Percentiles rank a stretch among this genome's conserved stretches.
phyloP scores from a whole-genome alignment of 2,329 filamentous ascomycete species.

The Ceratocystiopsis brevicomis region DNA sequence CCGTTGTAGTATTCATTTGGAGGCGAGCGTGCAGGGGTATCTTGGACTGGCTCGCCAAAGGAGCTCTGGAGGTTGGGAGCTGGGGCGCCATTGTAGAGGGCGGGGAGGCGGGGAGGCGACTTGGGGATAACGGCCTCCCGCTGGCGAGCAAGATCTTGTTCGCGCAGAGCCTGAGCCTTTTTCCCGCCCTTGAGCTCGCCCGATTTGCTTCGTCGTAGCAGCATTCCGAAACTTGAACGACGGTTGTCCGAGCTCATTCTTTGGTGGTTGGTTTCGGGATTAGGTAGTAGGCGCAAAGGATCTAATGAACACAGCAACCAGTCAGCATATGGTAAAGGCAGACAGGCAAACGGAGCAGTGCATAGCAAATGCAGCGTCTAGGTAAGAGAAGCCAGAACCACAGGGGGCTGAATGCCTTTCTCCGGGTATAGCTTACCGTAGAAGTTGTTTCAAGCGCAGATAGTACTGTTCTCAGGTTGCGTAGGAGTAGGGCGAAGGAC shows the following conservation, averaged over 20 bases:
- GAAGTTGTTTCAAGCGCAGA: no score
- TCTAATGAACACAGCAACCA: no score
- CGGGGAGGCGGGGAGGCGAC: slow-evolving; percentile 31
- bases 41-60: slow-evolving; percentile 38
- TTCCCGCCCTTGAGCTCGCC: slow-evolving; percentile 40
- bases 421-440: no score
- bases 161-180: slow-evolving; percentile 35
- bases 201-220: slow-evolving; percentile 50
- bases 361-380: no score
- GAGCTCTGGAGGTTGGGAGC: slow-evolving; percentile 24
- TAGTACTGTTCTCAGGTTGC: no score
- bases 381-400: no score
- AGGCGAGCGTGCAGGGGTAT: slow-evolving; percentile 9
- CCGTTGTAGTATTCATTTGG: slow-evolving; percentile 5
- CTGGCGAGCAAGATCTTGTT: slow-evolving; percentile 32
- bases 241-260: slow-evolving; percentile 19
- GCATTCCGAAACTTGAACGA: slow-evolving; percentile 33
- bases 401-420: no score
- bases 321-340: no score
- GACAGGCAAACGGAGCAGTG: no score
- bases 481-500: no score
- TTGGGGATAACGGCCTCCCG: slow-evolving; percentile 27
- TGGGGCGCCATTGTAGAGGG: slow-evolving; percentile 29
- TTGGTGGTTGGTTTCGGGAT: slow-evolving; percentile 2
- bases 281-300: neutral